These are phyloP conservation scores for Thelonectria discophora DNA, from an alignment of 2,329 filamentous ascomycete species.

Conservation along the genomic window DNA sequence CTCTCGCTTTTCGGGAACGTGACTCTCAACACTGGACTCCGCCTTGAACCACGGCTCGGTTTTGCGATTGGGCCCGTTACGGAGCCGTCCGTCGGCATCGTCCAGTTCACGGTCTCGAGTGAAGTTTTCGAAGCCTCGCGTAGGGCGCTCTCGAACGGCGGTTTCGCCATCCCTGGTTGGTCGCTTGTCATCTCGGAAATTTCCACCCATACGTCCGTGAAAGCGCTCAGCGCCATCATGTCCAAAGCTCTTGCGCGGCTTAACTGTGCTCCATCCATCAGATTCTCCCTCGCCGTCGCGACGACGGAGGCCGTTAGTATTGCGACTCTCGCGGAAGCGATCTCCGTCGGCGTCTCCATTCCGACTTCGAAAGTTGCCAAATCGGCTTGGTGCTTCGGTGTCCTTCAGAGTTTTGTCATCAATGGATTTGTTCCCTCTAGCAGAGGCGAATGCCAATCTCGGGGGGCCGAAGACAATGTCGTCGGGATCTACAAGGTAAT, in stretches of 20 bases:
- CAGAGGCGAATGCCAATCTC: constrained; percentile 82
- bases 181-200: constrained; percentile 53
- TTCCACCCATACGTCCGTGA: constrained; percentile 70
- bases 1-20: constrained; percentile 56
- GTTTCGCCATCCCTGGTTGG: constrained; percentile 64
- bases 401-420: constrained; percentile 66
- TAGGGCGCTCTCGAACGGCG: constrained; percentile 56
- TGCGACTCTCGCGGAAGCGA: constrained; percentile 60
- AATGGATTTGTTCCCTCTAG: constrained; percentile 64
- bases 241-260: constrained; percentile 77
- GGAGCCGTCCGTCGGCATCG: constrained; percentile 66
- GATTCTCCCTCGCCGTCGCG: constrained; percentile 68
- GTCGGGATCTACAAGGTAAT: constrained; percentile 65
- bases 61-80: constrained; percentile 72
- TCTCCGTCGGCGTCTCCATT: constrained; percentile 62
- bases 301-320: constrained; percentile 59
- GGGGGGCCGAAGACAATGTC: constrained; percentile 88
- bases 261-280: constrained; percentile 79
- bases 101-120: constrained; percentile 58
- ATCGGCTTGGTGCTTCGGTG: constrained; percentile 64
- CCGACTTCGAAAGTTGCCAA: constrained; percentile 63
- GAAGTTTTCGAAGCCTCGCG: constrained; percentile 61
- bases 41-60: constrained; percentile 81
- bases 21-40: constrained; percentile 49
- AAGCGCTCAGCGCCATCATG: constrained; percentile 77